Percentiles rank a stretch among this genome's conserved stretches.
These are phyloP conservation scores for Suhomyces prunicola DNA, from an alignment of 805 yeast genomes.

Conservation along the genomic window DNA sequence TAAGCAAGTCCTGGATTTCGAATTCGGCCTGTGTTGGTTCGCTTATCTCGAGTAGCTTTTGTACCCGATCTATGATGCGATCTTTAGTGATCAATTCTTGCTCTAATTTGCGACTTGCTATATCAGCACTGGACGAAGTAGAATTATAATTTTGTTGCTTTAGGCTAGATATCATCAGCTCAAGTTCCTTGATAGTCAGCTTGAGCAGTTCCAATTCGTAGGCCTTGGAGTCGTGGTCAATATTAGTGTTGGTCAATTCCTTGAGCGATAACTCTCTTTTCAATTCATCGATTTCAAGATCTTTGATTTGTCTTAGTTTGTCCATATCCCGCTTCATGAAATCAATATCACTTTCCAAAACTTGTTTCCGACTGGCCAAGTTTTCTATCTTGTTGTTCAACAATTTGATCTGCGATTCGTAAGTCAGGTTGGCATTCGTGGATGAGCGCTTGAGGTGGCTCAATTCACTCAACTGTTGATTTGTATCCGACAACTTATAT, in stretches of 20 bases:
- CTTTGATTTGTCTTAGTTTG: conserved; percentile 7
- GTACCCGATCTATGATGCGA: conserved; percentile 2
- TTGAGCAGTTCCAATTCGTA: conserved; percentile 1
- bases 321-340: conserved; percentile 18
- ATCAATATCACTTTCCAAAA: conserved; percentile 11
- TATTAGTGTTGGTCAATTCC: not conserved
- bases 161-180: conserved; percentile 3
- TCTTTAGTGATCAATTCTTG: conserved; percentile 3
- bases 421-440: conserved; percentile 13
- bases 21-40: conserved; percentile 4
- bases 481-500: conserved; percentile 4
- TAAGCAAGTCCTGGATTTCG: conserved; percentile 9
- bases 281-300: conserved; percentile 1
- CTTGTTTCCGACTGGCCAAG: conserved; percentile 15
- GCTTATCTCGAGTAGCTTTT: conserved; percentile 4
- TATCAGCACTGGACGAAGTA: not conserved
- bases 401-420: conserved; percentile 23
- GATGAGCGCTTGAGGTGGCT: conserved; percentile 13
- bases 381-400: conserved; percentile 18
- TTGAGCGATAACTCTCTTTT: not conserved
- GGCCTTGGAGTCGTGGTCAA: not conserved
- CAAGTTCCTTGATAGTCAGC: conserved; percentile 1
- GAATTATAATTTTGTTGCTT: conserved; percentile 3
- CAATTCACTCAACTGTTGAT: conserved; percentile 7
- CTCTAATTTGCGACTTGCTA: conserved; percentile 5